phyloP scores from a whole-genome alignment of 805 yeast genomes.

The Metschnikowia chrysomelidarum region DNA sequence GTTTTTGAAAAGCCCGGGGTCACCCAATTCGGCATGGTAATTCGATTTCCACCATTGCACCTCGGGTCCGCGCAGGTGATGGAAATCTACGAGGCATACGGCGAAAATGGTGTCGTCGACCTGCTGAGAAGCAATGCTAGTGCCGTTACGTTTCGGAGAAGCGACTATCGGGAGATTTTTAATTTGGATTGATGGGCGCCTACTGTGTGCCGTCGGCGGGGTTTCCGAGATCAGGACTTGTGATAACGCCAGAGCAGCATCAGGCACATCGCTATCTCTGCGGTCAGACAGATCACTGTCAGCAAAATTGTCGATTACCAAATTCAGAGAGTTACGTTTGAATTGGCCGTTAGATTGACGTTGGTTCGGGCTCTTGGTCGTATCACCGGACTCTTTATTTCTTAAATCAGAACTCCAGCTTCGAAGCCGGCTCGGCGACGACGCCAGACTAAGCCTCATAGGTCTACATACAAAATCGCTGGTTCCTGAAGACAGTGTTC shows the following conservation, averaged over 20 bases:
- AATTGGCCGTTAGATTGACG: no score
- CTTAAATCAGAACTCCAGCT: not conserved
- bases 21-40: conserved; percentile 33
- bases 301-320: no score
- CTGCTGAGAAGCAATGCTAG: conserved; percentile 24
- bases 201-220: conserved; percentile 8
- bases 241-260: not conserved
- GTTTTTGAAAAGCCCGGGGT: conserved; percentile 64
- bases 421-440: conserved; percentile 2
- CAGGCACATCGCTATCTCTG: not conserved
- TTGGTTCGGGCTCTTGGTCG: not conserved
- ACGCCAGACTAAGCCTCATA: conserved; percentile 27
- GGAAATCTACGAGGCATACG: conserved; percentile 87
- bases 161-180: conserved; percentile 35
- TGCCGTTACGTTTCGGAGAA: conserved; percentile 24
- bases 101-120: conserved; percentile 60
- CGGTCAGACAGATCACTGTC: not conserved
- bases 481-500: conserved; percentile 1
- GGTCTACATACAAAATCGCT: conserved; percentile 41
- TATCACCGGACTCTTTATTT: no score
- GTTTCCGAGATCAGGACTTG: conserved; percentile 1
- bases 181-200: conserved; percentile 30
- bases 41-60: conserved; percentile 80
- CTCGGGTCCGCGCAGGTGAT: conserved; percentile 91
- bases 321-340: no score